Percentiles rank a stretch among this genome's conserved stretches.
phyloP scores from a whole-genome alignment of 176 grass and related monocot species.

The Triticum dicoccoides region DNA sequence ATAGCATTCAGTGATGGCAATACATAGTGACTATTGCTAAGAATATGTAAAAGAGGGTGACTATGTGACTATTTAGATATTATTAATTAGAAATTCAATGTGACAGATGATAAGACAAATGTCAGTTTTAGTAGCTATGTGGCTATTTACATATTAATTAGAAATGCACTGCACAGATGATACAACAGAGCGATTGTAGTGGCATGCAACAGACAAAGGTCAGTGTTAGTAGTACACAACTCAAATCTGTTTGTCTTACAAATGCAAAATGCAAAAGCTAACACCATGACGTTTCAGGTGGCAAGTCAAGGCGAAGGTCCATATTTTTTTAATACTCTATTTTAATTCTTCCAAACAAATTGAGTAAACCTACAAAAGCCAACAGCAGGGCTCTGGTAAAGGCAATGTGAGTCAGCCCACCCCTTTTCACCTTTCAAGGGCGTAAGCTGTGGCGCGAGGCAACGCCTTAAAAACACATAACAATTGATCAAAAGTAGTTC shows the following conservation, averaged over 20 bases:
- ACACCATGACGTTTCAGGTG: neutral
- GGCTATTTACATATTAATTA: neutral
- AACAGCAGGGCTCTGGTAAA: no score
- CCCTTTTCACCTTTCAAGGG: neutral
- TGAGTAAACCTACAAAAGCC: no score
- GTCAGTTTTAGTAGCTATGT: neutral
- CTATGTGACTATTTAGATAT: neutral
- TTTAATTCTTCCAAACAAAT: neutral
- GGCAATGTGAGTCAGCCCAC: neutral
- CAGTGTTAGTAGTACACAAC: neutral
- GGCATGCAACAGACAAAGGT: neutral
- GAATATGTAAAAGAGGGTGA: neutral
- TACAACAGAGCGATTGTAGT: neutral
- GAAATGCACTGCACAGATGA: neutral
- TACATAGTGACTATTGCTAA: neutral
- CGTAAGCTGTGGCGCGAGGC: neutral
- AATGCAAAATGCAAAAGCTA: conserved; percentile 4
- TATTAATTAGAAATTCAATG: neutral
- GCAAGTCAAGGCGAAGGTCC: neutral
- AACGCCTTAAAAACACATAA: neutral
- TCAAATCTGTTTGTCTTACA: neutral
- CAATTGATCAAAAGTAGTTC: neutral
- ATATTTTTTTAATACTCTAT: neutral
- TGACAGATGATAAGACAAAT: neutral
- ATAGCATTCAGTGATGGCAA: neutral